phyloP scores from a whole-genome alignment of 495 filamentous ascomycete species.

The Bacidia rubella region DNA sequence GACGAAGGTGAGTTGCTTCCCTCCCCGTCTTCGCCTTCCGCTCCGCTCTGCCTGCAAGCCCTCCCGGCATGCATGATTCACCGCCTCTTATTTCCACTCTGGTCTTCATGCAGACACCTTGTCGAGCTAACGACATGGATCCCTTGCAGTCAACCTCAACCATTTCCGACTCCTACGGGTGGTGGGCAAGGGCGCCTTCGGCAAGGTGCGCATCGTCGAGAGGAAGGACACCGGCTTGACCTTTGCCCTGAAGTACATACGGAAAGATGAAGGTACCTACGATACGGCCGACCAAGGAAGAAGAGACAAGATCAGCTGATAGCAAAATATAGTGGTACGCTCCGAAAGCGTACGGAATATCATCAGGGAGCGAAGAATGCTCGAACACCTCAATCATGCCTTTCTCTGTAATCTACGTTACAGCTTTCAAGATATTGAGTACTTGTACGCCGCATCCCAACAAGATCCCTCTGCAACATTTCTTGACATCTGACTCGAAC shows the following conservation, averaged over 20 bases:
- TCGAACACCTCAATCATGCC: slow-evolving; percentile 92
- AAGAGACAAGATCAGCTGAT: slow-evolving; percentile 15
- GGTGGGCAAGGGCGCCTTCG: slow-evolving; percentile 94
- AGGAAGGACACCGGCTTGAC: slow-evolving; percentile 87
- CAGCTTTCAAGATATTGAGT: slow-evolving; percentile 98
- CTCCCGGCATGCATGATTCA: neutral
- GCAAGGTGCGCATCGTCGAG: slow-evolving; percentile 97
- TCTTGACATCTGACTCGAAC: neutral
- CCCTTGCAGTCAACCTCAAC: slow-evolving; percentile 71
- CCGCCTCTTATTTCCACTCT: neutral
- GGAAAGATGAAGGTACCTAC: slow-evolving; percentile 98
- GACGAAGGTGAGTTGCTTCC: slow-evolving; percentile 67
- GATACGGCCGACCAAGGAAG: too few species aligned
- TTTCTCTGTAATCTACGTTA: slow-evolving; percentile 98
- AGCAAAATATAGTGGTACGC: slow-evolving; percentile 71
- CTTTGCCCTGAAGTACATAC: slow-evolving; percentile 95
- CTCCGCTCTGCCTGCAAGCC: slow-evolving; percentile 1
- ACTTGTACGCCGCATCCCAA: slow-evolving; percentile 54
- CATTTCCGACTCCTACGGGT: slow-evolving; percentile 92
- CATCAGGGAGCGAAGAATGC: slow-evolving; percentile 91
- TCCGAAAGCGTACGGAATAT: slow-evolving; percentile 97
- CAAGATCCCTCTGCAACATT: slow-evolving; percentile 3
- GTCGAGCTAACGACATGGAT: slow-evolving; percentile 10
- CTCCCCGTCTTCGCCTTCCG: neutral
- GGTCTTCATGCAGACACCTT: neutral